A percentile compares a stretch with the other conserved stretches of the same genome.
Evolutionary conservation across 179 eudicot genomes (phyloP).

Genomic region (Carnegiea gigantea): DNA sequence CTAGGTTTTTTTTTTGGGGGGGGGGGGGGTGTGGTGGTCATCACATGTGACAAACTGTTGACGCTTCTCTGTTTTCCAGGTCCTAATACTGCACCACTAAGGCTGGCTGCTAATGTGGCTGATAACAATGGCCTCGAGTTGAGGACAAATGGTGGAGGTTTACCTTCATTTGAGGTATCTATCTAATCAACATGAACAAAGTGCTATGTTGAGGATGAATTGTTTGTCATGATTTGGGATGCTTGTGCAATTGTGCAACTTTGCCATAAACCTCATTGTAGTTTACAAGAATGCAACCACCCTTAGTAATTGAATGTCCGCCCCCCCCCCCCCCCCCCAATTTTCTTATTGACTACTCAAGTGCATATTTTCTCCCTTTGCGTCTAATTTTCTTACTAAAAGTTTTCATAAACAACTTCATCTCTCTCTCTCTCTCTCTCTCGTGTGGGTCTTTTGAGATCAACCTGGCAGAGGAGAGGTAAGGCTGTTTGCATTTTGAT

Average conservation of each 20-base stretch:
- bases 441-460: background rate
- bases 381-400: too few relatives aligned
- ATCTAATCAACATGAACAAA: background rate
- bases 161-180: constrained; percentile 43
- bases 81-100: constrained; percentile 34
- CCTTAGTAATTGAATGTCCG: background rate
- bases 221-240: background rate
- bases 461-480: background rate
- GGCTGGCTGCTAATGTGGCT: constrained; percentile 37
- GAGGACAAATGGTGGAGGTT: constrained; percentile 46
- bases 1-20: background rate
- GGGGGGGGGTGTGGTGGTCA: too few relatives aligned
- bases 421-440: too few relatives aligned
- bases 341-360: background rate
- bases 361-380: background rate
- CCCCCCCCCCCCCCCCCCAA: background rate
- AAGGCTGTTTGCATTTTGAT: background rate
- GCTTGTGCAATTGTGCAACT: background rate
- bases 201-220: background rate
- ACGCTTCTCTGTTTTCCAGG: constrained; percentile 36
- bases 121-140: constrained; percentile 39
- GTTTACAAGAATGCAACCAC: background rate
- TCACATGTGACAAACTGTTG: background rate
- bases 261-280: background rate
- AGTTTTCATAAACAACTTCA: background rate